phyloP scores from a whole-genome alignment of 306 rosid genomes.

The Sindora glabra region DNA sequence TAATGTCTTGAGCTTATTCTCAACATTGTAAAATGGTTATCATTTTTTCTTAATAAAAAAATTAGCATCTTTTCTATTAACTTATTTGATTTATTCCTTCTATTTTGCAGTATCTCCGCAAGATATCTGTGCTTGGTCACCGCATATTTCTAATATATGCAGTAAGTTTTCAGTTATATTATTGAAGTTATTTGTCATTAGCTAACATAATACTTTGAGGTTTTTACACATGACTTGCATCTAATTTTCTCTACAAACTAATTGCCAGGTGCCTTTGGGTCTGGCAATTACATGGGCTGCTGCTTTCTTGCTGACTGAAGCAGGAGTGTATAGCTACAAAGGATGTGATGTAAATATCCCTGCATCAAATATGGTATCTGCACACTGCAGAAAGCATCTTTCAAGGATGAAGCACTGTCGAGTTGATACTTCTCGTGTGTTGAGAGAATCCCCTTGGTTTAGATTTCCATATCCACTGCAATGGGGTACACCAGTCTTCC shows the following conservation, averaged over 20 bases:
- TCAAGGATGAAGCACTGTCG: slow-evolving; percentile 93
- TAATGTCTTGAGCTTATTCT: background rate
- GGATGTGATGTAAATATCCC: slow-evolving; percentile 93
- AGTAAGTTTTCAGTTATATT: slow-evolving; percentile 39
- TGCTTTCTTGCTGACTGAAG: slow-evolving; percentile 88
- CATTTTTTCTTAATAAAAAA: background rate
- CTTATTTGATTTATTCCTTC: slow-evolving; percentile 3
- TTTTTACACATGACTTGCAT: slow-evolving; percentile 7
- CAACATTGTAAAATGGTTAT: background rate
- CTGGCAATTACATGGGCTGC: slow-evolving; percentile 92
- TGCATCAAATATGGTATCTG: slow-evolving; percentile 75
- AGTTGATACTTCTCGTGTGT: slow-evolving; percentile 79
- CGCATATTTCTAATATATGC: slow-evolving; percentile 89
- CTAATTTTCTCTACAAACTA: slow-evolving; percentile 13
- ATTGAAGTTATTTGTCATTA: background rate
- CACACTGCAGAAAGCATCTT: slow-evolving; percentile 84
- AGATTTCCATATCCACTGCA: slow-evolving; percentile 97
- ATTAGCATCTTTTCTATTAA: background rate
- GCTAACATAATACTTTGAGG: background rate
- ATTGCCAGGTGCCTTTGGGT: slow-evolving; percentile 88
- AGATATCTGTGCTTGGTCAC: slow-evolving; percentile 90
- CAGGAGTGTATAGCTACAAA: slow-evolving; percentile 74
- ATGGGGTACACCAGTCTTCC: slow-evolving; percentile 98
- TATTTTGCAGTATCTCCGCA: slow-evolving; percentile 77
- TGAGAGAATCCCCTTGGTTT: slow-evolving; percentile 87